These are phyloP conservation scores for Penicillium subrubescens DNA, from an alignment of 495 filamentous ascomycete genomes.

Conservation along the genomic window DNA sequence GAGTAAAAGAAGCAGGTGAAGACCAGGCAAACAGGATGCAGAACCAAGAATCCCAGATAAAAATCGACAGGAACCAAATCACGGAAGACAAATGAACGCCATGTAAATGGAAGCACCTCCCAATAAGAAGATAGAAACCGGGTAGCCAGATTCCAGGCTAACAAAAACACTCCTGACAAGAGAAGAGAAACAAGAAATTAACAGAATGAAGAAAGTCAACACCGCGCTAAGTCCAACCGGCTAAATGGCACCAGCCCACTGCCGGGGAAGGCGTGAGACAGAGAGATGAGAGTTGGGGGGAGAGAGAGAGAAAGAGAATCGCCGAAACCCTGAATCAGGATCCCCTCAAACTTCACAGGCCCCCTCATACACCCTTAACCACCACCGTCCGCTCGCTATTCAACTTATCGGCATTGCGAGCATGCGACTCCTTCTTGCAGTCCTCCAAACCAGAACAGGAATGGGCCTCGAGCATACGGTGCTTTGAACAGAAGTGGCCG, in stretches of 20 bases:
- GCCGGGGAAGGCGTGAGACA: constrained; percentile 7
- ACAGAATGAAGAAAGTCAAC: constrained; percentile 13
- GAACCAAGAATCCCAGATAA: background rate
- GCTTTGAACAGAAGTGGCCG: constrained; percentile 91
- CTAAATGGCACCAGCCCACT: constrained; percentile 2
- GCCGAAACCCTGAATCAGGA: background rate
- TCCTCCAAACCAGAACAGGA: constrained; percentile 92
- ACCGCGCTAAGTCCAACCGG: constrained; percentile 35
- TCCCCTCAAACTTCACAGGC: background rate
- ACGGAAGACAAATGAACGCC: constrained; percentile 19
- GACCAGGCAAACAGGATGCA: constrained; percentile 11
- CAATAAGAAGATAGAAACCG: constrained; percentile 4
- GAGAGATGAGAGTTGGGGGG: background rate
- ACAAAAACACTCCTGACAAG: constrained; percentile 9
- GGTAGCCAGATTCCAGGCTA: constrained; percentile 4
- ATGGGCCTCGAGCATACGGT: constrained; percentile 90
- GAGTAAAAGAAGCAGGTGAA: constrained; percentile 4
- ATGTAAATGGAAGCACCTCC: constrained; percentile 23
- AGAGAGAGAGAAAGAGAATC: background rate
- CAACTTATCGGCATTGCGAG: constrained; percentile 87
- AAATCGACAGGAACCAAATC: background rate
- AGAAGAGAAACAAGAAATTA: constrained; percentile 15
- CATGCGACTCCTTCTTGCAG: constrained; percentile 94
- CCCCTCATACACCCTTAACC: constrained; percentile 61
- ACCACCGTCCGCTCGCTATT: constrained; percentile 82